Evolutionary conservation across 2,329 filamentous ascomycete species (phyloP), one percentile per base, ranked within the genome.

Genomic region (Fusarium siculi): DNA sequence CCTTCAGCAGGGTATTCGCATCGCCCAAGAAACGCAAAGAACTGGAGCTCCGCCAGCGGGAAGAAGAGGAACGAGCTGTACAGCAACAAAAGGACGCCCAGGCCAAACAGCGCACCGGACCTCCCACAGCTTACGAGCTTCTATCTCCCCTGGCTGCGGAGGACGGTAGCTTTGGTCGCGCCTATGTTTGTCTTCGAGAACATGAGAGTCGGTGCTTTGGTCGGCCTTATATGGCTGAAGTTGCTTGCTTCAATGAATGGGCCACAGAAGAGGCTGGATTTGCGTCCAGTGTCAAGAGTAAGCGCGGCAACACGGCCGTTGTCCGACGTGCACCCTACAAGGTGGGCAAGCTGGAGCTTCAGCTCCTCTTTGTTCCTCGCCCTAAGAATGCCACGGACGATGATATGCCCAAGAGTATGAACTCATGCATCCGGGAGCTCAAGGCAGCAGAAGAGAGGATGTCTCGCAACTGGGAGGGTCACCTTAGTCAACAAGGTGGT

Each of bases 381-480:
- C 96, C 96, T 9, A 96, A 94, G 85, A 93, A 93, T 49, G 88
- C 91, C 36, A 91, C 91, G 55, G 96, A 98, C 73, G 95, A 98
- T 21, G 96, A 98, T 76, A 98, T 99, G 94, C 96, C 96, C 61
- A 98, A 98, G 91, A 98, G 95, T 85, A 97, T 99, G 95, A 97
- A 96, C 82, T 93, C 94, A 47, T 97, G 95, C 81, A 93, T 98
- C 76, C 90, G 96, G 23, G 96, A 98, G 84, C 91, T 99, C 84
- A 94, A 93, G 82, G 94, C 96, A 58, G 95, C 96, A 4, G 95
- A 97, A 81, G 93, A 93, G 80, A 88, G 93, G 70, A 89, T 93
- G 70, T 88, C 92, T 54, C 91, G 93, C 70, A 92, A 91, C 76
- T 97, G 90, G 87, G 96, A 99, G 82, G 96, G 96, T 36, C 91